These are phyloP conservation scores for Penicillium sp. DNA, from an alignment of 2,329 filamentous ascomycete species.

Conservation along the genomic window DNA sequence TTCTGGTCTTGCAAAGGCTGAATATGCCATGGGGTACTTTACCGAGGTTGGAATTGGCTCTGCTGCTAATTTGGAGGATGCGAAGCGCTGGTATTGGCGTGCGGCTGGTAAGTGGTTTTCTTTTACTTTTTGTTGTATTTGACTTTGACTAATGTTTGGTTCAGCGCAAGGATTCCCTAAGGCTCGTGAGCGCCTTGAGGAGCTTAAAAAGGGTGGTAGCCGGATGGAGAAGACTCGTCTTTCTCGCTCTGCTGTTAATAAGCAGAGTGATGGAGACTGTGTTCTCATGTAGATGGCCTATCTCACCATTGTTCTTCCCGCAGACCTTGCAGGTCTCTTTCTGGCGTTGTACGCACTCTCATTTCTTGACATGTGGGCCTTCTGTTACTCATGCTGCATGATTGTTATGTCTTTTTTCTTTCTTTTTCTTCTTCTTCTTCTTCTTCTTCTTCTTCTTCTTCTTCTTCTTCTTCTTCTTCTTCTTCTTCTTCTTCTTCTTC, in stretches of 20 bases:
- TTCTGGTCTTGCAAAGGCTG: slow-evolving; percentile 85
- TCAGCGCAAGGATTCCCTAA: slow-evolving; percentile 92
- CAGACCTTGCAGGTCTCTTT: neutral
- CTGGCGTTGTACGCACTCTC: neutral
- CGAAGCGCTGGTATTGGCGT: slow-evolving; percentile 97
- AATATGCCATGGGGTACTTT: slow-evolving; percentile 98
- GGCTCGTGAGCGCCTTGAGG: slow-evolving; percentile 87
- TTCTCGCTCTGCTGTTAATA: slow-evolving; percentile 77
- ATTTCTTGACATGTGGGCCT: neutral
- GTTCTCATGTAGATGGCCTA: slow-evolving; percentile 42
- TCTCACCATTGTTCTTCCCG: neutral
- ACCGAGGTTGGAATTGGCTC: slow-evolving; percentile 93
- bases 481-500: no score
- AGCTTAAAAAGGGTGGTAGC: slow-evolving; percentile 78
- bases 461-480: no score
- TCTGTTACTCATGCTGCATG: slow-evolving; percentile 16
- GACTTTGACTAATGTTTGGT: slow-evolving; percentile 7
- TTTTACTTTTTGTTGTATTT: neutral
- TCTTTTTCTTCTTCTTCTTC: neutral
- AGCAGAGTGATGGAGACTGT: slow-evolving; percentile 89
- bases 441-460: no score
- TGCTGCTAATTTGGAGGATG: slow-evolving; percentile 83
- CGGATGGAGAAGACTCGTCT: slow-evolving; percentile 74
- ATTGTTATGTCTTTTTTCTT: slow-evolving; percentile 5
- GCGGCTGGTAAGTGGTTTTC: slow-evolving; percentile 75